Base-by-base conservation (phyloP, 176 grass and related monocot genomes). In the Hordeum marinum region DNA sequence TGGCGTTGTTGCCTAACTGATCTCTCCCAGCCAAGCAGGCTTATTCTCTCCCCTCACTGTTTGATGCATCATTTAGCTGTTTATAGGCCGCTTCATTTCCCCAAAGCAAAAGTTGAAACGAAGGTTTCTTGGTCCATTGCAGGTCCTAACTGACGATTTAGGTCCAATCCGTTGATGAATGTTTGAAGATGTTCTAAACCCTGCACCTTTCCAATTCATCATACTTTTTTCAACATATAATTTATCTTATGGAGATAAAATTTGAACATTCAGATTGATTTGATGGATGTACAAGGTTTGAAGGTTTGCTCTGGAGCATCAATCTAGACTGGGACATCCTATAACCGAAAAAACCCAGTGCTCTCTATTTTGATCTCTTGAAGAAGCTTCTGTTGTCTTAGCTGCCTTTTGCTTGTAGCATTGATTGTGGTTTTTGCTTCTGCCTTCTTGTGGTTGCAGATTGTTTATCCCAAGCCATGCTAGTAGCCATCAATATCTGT, bases 251-350 rank as follows among this genome's bases (percentile, higher is more conserved):
- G 1, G 36, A 17, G 73, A 24, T n/a, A 18, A 23, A 13, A 20
- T 17, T 84, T 85, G 63, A 57, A 69, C 37, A 78, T 65, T 76
- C 7, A 21, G 48, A 71, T 60, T 69, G 40, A 83, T 21, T 27
- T 40, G 7, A 3, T 8, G 66, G 66, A 31, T 59, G 32, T 34
- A 34, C 32, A 34, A n/a, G 35, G 31, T 34, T 32, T 2, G 11
- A 9, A 23, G n/a, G 41, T 20, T 20, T 70, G 26, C 52, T 63
- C 11, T 41, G 57, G 68, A 84, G 66, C 18, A 41, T 13, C 41
- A 34, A 7, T 41, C 11, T 50, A 83, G 23, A 32, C 40, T n/a
- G 31, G 41, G 12, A 63, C 57, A 65, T 72, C 42, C 37, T 39
- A 52, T 14, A 65, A 26, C n/a, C 18, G 12, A 2, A 63, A 24